phyloP scores from a whole-genome alignment of 768 basidiomycete genomes.

The Rhodosporidiobolus odoratus region DNA sequence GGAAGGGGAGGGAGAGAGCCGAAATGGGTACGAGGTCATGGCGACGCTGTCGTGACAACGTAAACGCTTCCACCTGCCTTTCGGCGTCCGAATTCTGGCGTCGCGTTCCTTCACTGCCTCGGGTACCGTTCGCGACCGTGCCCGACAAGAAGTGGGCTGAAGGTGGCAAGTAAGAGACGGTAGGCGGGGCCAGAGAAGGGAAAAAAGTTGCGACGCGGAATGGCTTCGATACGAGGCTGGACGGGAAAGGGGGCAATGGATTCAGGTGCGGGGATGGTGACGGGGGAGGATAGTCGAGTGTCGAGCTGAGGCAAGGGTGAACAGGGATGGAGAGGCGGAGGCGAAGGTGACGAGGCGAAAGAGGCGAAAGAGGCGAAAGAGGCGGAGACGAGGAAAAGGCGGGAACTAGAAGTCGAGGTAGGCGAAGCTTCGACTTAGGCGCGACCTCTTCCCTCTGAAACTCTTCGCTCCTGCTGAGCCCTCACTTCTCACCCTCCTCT shows the following conservation, averaged over 20 bases:
- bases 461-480: background rate
- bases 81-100: too few species aligned
- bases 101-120: background rate
- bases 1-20: background rate
- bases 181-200: background rate
- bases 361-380: background rate
- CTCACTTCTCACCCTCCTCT: background rate
- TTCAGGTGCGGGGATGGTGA: background rate
- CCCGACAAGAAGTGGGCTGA: constrained; percentile 18
- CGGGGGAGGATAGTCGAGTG: background rate
- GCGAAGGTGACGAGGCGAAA: background rate
- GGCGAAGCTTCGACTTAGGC: background rate
- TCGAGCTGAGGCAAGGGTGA: background rate
- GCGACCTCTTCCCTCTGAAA: background rate
- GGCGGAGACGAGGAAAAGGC: background rate
- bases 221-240: background rate
- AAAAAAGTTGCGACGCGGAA: too few species aligned
- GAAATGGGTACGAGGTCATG: background rate
- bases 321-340: background rate
- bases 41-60: background rate
- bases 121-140: background rate
- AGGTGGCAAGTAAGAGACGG: background rate
- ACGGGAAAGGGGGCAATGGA: background rate
- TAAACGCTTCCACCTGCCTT: too few species aligned
- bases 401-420: background rate